phyloP scores from a whole-genome alignment of 106 monocot genomes.

The Amphibolis antarctica region DNA sequence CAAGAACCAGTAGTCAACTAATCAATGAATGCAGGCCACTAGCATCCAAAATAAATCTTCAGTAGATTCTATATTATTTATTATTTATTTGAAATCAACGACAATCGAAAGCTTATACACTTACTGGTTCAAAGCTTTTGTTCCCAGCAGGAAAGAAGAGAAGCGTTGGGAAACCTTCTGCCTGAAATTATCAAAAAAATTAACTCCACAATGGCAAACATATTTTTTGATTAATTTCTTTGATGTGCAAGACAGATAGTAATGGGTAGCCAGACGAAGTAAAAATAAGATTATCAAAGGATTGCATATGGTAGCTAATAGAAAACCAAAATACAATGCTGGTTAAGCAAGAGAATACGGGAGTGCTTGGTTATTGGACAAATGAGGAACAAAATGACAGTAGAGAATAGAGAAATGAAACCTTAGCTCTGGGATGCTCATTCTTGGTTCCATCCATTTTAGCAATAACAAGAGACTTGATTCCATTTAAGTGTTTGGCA shows the following conservation, averaged over 20 bases:
- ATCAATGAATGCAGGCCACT: background rate
- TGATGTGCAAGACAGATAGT: background rate
- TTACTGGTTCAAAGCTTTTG: constrained; percentile 96
- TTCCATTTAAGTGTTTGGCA: constrained; percentile 56
- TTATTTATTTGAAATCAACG: too few species aligned
- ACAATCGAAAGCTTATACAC: too few species aligned
- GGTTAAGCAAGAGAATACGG: background rate
- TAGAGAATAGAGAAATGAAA: constrained; percentile 14
- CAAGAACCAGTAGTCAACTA: background rate
- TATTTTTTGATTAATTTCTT: background rate
- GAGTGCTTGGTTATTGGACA: background rate
- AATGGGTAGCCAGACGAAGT: background rate
- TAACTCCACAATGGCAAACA: background rate
- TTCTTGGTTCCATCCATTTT: constrained; percentile 98
- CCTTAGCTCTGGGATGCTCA: constrained; percentile 94
- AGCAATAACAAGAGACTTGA: constrained; percentile 78
- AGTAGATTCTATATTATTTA: background rate
- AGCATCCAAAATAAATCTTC: background rate
- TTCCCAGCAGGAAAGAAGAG: constrained; percentile 96
- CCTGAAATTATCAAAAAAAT: constrained; percentile 28
- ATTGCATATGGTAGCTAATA: background rate
- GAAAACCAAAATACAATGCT: background rate
- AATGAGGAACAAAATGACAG: background rate
- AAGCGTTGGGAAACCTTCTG: constrained; percentile 91
- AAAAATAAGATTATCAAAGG: background rate